A percentile compares a stretch with the other conserved stretches of the same genome.
Evolutionary conservation across 2,329 filamentous ascomycete species (phyloP).

Genomic region (Aspergillus pseudoterreus): DNA sequence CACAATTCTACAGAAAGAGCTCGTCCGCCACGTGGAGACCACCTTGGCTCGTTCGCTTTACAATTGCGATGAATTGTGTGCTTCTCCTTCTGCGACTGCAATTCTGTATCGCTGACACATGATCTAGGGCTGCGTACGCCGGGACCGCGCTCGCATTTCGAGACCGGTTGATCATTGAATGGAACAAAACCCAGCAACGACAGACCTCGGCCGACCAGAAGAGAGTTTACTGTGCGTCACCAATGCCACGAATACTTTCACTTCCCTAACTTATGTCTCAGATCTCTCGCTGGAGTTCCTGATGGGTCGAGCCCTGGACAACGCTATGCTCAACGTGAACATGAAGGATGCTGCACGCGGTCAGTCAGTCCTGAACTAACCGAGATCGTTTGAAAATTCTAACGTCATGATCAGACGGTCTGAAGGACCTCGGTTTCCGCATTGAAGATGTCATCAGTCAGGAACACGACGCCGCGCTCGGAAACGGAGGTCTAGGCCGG

Average conservation of each 20-base stretch:
- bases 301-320: slow-evolving; percentile 94
- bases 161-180: slow-evolving; percentile 87
- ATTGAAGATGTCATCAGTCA: slow-evolving; percentile 94
- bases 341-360: slow-evolving; percentile 80
- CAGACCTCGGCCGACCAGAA: slow-evolving; percentile 90
- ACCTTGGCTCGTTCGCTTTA: slow-evolving; percentile 93
- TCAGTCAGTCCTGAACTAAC: slow-evolving; percentile 40
- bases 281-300: slow-evolving; percentile 94
- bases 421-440: slow-evolving; percentile 86
- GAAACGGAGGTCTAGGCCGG: slow-evolving; percentile 91
- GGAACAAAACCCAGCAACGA: slow-evolving; percentile 97
- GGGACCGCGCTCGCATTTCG: slow-evolving; percentile 89
- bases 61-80: slow-evolving; percentile 85
- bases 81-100: background rate
- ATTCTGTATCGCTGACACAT: background rate
- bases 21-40: slow-evolving; percentile 93
- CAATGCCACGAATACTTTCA: background rate
- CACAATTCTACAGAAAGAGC: slow-evolving; percentile 59
- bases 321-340: slow-evolving; percentile 95
- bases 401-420: slow-evolving; percentile 59
- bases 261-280: slow-evolving; percentile 23
- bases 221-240: slow-evolving; percentile 73
- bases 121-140: slow-evolving; percentile 71
- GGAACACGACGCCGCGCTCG: slow-evolving; percentile 92
- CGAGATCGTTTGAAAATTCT: slow-evolving; percentile 17